Base-by-base conservation (phyloP, 2,329 filamentous ascomycete genomes). In the Aaosphaeria arxii region DNA sequence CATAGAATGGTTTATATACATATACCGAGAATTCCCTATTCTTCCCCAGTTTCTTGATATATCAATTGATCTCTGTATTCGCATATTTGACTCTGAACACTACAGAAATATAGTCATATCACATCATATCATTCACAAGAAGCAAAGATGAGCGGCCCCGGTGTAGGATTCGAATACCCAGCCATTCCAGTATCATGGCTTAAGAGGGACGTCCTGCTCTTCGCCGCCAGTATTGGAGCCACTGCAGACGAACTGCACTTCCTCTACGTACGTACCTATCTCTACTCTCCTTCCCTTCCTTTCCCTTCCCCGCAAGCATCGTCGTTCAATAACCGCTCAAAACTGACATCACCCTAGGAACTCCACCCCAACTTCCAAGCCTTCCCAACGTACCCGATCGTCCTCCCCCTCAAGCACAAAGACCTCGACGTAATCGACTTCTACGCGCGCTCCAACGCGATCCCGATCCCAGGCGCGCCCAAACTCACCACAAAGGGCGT, bases 201-300 rank as follows among this genome's bases (percentile, higher is more conserved):
- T 61, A 91, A 91, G 81, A 84, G 91, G 57, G 91, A 96, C 77
- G 83, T 86, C 33, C 79, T 96, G 52, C 84, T 97, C 52, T 96
- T 96, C 71, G 91, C 91, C 59, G 87, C 87, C 72, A 92, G 87
- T 74, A 92, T 96, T 69, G 91, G 91, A 48, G 85, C 81, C 66
- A 92, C 83, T 9, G 64, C 66, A n/a, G 85, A 95, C 60, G 91
- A 96, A 77, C 83, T 96, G 64, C 90, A 96, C 68, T 95, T 92
- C 68, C 85, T 96, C 74, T 96, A 91, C 63, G 90, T 94, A 78
- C 51, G 81, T 65, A 35, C 17, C 29, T 29, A 13, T 28, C 30
- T 35, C 33, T 43, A 35, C 43, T 30, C 17, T 24, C 30, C 33
- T 9, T 36, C 33, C 33, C n/a, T 2, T 36, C n/a, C 33, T 36